phyloP scores from a whole-genome alignment of 257 asterid genomes.

The Salvia miltiorrhiza region DNA sequence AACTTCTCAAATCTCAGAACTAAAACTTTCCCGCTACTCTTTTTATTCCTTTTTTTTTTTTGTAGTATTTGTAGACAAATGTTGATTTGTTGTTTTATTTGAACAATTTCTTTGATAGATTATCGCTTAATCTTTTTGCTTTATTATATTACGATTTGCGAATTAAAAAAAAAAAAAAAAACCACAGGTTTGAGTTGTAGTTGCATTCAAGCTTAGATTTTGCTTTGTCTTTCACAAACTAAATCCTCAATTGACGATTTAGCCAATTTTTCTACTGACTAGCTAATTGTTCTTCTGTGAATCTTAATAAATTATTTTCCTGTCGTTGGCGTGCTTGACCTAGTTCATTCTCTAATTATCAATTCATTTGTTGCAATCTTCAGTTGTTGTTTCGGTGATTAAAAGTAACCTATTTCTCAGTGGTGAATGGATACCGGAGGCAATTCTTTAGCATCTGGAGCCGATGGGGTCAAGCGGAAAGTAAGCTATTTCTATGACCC shows the following conservation, averaged over 20 bases:
- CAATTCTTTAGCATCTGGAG: conserved; percentile 47
- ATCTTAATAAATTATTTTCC: background rate
- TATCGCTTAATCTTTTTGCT: background rate
- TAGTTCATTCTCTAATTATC: background rate
- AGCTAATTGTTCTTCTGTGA: background rate
- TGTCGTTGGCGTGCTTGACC: conserved; percentile 2
- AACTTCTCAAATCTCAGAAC: background rate
- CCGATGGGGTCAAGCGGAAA: conserved; percentile 61
- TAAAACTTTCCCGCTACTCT: background rate
- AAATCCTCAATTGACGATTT: background rate
- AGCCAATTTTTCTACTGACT: background rate
- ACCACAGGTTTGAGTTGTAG: background rate
- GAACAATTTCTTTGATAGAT: background rate
- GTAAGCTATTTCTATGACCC: conserved; percentile 61
- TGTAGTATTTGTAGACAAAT: background rate
- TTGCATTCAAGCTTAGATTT: background rate
- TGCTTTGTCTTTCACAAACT: background rate
- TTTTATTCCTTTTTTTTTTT: background rate
- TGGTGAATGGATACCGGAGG: conserved; percentile 45
- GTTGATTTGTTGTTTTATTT: background rate
- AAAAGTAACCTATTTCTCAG: background rate
- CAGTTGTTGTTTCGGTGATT: conserved; percentile 4
- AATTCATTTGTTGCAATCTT: background rate
- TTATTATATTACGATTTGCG: background rate
- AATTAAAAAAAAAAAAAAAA: background rate